These are phyloP conservation scores for Ogataea pini DNA, from an alignment of 805 yeast genomes.

Conservation along the genomic window DNA sequence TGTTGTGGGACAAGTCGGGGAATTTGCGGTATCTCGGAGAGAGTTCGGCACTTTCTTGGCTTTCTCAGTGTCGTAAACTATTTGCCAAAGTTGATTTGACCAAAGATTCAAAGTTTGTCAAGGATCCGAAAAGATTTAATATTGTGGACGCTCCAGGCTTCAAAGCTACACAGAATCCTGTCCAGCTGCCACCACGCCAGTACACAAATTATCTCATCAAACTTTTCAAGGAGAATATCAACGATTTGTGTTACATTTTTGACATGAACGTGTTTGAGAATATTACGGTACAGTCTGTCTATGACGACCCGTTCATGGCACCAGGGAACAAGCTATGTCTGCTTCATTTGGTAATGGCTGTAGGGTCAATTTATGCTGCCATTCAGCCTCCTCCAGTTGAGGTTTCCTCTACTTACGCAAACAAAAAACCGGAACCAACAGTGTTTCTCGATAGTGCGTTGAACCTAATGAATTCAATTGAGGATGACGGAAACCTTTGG, in stretches of 20 bases:
- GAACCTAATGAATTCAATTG: conserved; percentile 30
- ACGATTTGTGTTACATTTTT: conserved; percentile 41
- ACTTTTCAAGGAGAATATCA: conserved; percentile 41
- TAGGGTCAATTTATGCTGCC: conserved; percentile 41
- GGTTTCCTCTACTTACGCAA: conserved; percentile 8
- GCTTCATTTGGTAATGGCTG: conserved; percentile 41
- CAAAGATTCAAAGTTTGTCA: conserved; percentile 35
- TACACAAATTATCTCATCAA: conserved; percentile 35
- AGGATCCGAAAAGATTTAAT: conserved; percentile 39
- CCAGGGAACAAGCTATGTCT: conserved; percentile 35
- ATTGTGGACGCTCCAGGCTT: conserved; percentile 40
- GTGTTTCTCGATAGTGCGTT: conserved; percentile 40
- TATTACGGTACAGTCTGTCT: conserved; percentile 34
- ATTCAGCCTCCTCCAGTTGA: conserved; percentile 11
- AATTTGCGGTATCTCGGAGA: conserved; percentile 43
- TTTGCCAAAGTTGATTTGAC: conserved; percentile 30
- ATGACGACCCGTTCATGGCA: conserved; percentile 33
- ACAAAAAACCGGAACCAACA: conserved; percentile 28
- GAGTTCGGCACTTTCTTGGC: conserved; percentile 42
- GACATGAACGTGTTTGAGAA: conserved; percentile 37
- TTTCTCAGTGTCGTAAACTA: conserved; percentile 42
- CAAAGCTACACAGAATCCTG: conserved; percentile 23
- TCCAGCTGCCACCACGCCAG: conserved; percentile 33
- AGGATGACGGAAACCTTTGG: conserved; percentile 45
- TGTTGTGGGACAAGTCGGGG: conserved; percentile 39